Percentiles rank a stretch among this genome's conserved stretches.
These are phyloP conservation scores for Citrus reticulata DNA, from an alignment of 345 rosid genomes.

Conservation along the genomic window DNA sequence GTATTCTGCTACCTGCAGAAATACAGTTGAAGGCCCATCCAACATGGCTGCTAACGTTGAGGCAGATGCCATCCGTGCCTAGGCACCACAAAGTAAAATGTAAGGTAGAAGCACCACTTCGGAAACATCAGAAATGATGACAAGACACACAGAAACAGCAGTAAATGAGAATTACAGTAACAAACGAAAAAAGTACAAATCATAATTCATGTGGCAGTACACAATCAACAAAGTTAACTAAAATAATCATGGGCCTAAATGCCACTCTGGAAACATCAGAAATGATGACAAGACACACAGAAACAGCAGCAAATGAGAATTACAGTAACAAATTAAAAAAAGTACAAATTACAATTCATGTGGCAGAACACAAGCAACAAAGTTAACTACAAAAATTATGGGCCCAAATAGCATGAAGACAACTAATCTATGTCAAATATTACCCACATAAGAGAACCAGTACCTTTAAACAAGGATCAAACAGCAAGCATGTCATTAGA, in stretches of 20 bases:
- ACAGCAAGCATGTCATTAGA: conserved; percentile 79
- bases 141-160: neutral
- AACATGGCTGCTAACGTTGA: conserved; percentile 75
- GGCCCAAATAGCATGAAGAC: neutral
- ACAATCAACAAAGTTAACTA: neutral
- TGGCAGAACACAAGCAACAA: conserved; percentile 1
- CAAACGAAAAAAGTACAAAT: neutral
- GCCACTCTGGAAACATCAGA: neutral
- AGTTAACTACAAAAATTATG: neutral
- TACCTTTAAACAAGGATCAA: conserved; percentile 91
- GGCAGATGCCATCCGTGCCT: conserved; percentile 83
- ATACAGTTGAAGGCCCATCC: conserved; percentile 78
- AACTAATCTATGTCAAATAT: neutral
- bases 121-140: neutral
- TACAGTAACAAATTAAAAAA: neutral
- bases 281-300: neutral
- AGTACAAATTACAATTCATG: neutral
- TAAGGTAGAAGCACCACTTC: conserved; percentile 9
- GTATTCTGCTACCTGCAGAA: conserved; percentile 91
- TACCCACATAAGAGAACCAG: conserved; percentile 2
- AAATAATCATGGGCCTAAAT: no score
- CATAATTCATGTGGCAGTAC: neutral
- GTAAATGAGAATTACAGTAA: neutral
- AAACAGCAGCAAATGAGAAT: neutral
- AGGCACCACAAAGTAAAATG: conserved; percentile 28